A percentile compares a stretch with the other conserved stretches of the same genome.
Evolutionary conservation across 306 rosid genomes (phyloP).

Genomic region (Vigna radiata): DNA sequence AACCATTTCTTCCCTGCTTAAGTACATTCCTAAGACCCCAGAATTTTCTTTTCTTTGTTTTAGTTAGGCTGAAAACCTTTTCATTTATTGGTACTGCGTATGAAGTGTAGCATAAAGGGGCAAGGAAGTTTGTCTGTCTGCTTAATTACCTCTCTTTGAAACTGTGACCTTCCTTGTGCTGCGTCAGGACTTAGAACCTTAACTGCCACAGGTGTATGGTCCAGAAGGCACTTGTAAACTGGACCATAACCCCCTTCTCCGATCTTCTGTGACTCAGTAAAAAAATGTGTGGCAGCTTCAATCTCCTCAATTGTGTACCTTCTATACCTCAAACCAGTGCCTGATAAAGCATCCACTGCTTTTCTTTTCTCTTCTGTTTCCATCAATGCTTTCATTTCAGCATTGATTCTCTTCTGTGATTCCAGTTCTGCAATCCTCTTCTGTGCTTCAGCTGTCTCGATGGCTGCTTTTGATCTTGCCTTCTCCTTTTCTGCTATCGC

Average conservation of each 20-base stretch:
- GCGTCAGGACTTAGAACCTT: slow-evolving; percentile 99
- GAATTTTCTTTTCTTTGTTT: too few relatives aligned
- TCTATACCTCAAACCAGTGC: slow-evolving; percentile 64
- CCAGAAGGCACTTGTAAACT: slow-evolving; percentile 75
- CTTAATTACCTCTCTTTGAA: slow-evolving; percentile 78
- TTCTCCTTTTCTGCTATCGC: slow-evolving; percentile 80
- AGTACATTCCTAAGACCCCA: too few relatives aligned
- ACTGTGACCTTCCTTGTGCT: slow-evolving; percentile 91
- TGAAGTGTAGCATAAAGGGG: too few relatives aligned
- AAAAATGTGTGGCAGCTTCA: slow-evolving; percentile 83
- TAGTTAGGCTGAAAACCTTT: too few relatives aligned
- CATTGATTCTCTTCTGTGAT: slow-evolving; percentile 81
- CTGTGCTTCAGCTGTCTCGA: slow-evolving; percentile 91
- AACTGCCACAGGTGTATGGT: slow-evolving; percentile 91
- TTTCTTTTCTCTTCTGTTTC: slow-evolving; percentile 76
- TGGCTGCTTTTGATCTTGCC: slow-evolving; percentile 85
- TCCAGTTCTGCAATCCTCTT: slow-evolving; percentile 84
- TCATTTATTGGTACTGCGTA: too few relatives aligned
- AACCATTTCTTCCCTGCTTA: too few relatives aligned
- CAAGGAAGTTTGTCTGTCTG: background rate
- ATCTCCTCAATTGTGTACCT: slow-evolving; percentile 83
- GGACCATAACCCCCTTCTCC: slow-evolving; percentile 99
- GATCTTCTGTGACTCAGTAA: slow-evolving; percentile 66
- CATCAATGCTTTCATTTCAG: slow-evolving; percentile 72
- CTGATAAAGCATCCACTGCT: slow-evolving; percentile 64